Conservation (phyloP, 2,329 filamentous ascomycete genomes). For the Trichoderma hamatum region DNA sequence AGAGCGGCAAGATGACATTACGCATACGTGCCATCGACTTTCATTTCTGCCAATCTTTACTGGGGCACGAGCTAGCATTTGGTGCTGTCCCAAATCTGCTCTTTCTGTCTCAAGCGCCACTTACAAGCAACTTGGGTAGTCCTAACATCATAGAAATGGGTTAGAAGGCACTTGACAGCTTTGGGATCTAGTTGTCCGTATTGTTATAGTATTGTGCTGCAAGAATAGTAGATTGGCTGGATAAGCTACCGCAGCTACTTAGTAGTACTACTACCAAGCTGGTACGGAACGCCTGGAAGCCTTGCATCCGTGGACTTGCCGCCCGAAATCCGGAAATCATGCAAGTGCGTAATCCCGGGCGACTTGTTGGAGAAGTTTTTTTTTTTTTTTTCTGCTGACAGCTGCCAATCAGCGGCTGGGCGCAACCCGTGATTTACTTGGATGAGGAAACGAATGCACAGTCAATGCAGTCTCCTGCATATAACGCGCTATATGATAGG, state of each 20-base stretch:
- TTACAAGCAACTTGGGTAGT: background rate
- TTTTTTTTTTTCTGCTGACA: conserved; percentile 3
- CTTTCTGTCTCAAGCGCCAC: background rate
- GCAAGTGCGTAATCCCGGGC: conserved; percentile 6
- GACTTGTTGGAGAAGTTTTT: background rate
- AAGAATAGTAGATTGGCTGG: background rate
- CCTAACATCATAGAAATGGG: background rate
- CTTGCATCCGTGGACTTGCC: background rate
- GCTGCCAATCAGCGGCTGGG: conserved; percentile 2
- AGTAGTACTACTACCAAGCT: background rate
- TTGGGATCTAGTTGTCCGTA: background rate
- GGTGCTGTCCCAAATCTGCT: background rate
- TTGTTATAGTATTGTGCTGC: background rate
- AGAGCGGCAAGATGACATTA: background rate
- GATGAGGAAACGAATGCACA: background rate
- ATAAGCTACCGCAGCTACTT: background rate
- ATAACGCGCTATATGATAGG: background rate
- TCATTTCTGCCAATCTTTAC: background rate
- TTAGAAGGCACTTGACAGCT: background rate
- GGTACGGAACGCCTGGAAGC: conserved; percentile 7
- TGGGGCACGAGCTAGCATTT: background rate
- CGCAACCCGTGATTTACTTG: background rate
- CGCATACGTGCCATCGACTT: background rate
- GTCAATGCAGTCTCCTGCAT: background rate
- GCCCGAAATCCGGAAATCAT: conserved; percentile 8